Percentiles rank a stretch among this genome's conserved stretches.
Conservation (phyloP, 306 rosid species). For the Lathyrus tuberosus region DNA sequence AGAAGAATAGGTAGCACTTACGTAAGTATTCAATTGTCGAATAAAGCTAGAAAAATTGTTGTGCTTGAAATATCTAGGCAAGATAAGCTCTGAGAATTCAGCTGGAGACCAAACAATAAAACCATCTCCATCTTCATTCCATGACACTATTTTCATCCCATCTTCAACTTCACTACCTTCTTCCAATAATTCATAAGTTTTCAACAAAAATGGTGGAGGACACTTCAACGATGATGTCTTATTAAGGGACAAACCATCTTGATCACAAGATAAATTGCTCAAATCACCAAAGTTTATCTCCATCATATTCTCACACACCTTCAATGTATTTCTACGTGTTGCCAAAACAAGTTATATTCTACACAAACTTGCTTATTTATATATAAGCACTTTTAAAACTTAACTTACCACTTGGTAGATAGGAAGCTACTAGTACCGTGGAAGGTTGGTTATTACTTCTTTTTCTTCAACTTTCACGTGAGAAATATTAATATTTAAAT, state of each 20-base stretch:
- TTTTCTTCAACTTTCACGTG: slow-evolving; percentile 25
- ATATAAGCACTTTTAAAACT: neutral
- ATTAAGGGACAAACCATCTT: slow-evolving; percentile 43
- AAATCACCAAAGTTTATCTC: slow-evolving; percentile 35
- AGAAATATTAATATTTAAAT: slow-evolving; percentile 1
- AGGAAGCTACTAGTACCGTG: slow-evolving; percentile 47
- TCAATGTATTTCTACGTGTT: neutral
- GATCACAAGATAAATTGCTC: neutral
- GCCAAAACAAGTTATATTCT: slow-evolving; percentile 44
- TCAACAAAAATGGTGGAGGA: slow-evolving; percentile 73
- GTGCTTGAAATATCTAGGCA: slow-evolving; percentile 88
- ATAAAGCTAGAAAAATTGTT: slow-evolving; percentile 93
- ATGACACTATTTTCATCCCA: slow-evolving; percentile 51
- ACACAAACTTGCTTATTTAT: slow-evolving; percentile 19
- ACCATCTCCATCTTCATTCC: slow-evolving; percentile 73
- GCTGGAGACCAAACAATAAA: slow-evolving; percentile 89
- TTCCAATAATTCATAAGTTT: slow-evolving; percentile 74
- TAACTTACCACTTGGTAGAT: slow-evolving; percentile 28
- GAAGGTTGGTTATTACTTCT: slow-evolving; percentile 19
- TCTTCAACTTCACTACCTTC: slow-evolving; percentile 41
- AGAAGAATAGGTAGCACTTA: slow-evolving; percentile 38
- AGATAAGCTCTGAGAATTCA: slow-evolving; percentile 68
- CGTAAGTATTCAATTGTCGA: slow-evolving; percentile 90
- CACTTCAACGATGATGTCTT: slow-evolving; percentile 31
- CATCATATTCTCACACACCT: slow-evolving; percentile 34